These are phyloP conservation scores for Fusarium sp. DNA, from an alignment of 2,329 filamentous ascomycete species.

Conservation along the genomic window DNA sequence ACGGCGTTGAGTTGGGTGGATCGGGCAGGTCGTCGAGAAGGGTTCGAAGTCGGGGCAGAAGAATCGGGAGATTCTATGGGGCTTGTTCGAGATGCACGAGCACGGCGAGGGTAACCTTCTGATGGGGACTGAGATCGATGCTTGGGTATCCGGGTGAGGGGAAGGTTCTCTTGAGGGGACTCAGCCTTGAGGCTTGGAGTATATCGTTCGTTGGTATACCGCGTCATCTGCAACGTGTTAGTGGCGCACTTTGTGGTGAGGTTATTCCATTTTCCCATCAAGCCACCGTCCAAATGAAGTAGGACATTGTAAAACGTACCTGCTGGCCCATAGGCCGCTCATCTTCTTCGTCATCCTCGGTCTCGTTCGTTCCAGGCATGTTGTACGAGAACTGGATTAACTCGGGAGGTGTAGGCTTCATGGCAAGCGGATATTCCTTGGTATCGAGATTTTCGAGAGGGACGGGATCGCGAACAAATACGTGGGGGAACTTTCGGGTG, in stretches of 20 bases:
- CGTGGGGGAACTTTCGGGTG: slow-evolving; percentile 82
- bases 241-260: background rate
- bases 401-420: slow-evolving; percentile 79
- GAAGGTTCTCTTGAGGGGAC: slow-evolving; percentile 41
- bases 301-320: slow-evolving; percentile 29
- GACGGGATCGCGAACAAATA: slow-evolving; percentile 76
- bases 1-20: slow-evolving; percentile 44
- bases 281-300: background rate
- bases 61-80: slow-evolving; percentile 46
- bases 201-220: slow-evolving; percentile 30
- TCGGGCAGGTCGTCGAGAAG: slow-evolving; percentile 41
- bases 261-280: background rate
- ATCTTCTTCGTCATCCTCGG: slow-evolving; percentile 41
- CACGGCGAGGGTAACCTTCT: slow-evolving; percentile 45
- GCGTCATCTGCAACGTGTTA: slow-evolving; percentile 35
- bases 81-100: slow-evolving; percentile 44
- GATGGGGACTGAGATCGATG: slow-evolving; percentile 48
- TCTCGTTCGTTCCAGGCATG: slow-evolving; percentile 52
- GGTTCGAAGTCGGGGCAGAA: slow-evolving; percentile 31
- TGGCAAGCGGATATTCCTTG: slow-evolving; percentile 89
- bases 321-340: slow-evolving; percentile 22
- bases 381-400: slow-evolving; percentile 80
- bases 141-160: slow-evolving; percentile 43
- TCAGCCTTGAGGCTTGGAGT: slow-evolving; percentile 44
- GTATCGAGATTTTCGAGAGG: slow-evolving; percentile 77